Percentiles rank a stretch among this genome's conserved stretches.
These are phyloP conservation scores for Solidago caesia DNA, from an alignment of 129 eudicot genomes.

Conservation along the genomic window DNA sequence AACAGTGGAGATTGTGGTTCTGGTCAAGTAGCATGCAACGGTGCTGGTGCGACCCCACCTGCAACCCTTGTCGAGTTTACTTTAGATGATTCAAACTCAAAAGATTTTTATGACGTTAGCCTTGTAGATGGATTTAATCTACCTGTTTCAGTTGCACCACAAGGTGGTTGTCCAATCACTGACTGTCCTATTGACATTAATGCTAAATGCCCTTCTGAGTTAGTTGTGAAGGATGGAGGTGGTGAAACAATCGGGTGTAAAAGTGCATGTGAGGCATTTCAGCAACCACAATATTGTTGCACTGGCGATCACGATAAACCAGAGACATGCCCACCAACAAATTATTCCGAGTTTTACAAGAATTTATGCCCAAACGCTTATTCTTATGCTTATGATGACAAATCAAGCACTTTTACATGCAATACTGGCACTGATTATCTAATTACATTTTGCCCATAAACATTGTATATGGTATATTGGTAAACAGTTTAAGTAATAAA, in stretches of 20 bases:
- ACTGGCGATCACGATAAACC: constrained; percentile 26
- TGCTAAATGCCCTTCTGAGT: constrained; percentile 33
- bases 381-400: constrained; percentile 41
- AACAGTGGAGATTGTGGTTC: constrained; percentile 46
- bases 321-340: constrained; percentile 37
- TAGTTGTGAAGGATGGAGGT: constrained; percentile 18
- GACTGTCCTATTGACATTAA: constrained; percentile 42
- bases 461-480: background rate
- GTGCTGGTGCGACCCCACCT: constrained; percentile 43
- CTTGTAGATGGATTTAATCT: constrained; percentile 65
- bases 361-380: constrained; percentile 45
- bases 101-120: constrained; percentile 55
- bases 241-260: constrained; percentile 41
- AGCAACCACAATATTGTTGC: constrained; percentile 46
- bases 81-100: constrained; percentile 13
- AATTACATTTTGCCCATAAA: background rate
- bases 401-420: background rate
- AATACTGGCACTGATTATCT: background rate
- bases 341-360: constrained; percentile 41
- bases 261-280: constrained; percentile 49
- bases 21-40: constrained; percentile 46
- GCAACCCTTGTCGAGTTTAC: constrained; percentile 54
- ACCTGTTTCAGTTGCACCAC: constrained; percentile 35
- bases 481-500: background rate
- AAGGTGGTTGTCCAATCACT: constrained; percentile 17